Percentiles rank a stretch among this genome's conserved stretches.
These are phyloP conservation scores for Oehlia diaphana DNA, from an alignment of 192 early-diverging fungal species.

Conservation along the genomic window DNA sequence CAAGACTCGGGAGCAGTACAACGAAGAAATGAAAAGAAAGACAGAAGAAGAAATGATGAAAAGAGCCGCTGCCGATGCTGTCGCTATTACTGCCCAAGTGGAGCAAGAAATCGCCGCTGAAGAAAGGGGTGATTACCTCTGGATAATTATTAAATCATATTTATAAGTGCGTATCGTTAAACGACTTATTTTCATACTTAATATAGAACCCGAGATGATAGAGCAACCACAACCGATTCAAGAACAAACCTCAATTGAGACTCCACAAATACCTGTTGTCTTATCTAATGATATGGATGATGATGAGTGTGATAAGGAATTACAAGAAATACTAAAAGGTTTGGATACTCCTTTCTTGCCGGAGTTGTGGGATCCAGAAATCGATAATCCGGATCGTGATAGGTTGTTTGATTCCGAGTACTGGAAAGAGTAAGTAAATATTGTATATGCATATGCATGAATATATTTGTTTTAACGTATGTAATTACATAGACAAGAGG, in stretches of 20 bases:
- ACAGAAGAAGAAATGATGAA: conserved; percentile 31
- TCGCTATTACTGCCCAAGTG: conserved; percentile 34
- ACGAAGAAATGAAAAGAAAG: conserved; percentile 19
- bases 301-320: conserved; percentile 37
- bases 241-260: conserved; percentile 42
- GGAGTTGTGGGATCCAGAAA: conserved; percentile 25
- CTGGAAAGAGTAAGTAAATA: conserved; percentile 8
- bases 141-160: neutral
- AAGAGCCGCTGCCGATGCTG: conserved; percentile 32
- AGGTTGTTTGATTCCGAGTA: conserved; percentile 15
- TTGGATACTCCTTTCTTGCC: conserved; percentile 43
- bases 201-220: neutral
- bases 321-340: conserved; percentile 36
- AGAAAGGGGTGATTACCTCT: neutral
- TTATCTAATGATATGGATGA: conserved; percentile 49
- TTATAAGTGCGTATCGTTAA: neutral
- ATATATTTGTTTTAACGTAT: conserved; percentile 1
- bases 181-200: neutral
- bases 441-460: neutral
- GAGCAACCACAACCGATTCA: neutral
- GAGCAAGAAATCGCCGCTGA: neutral
- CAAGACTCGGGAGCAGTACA: conserved; percentile 52
- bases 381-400: conserved; percentile 12
- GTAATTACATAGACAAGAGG: conserved; percentile 23
- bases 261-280: conserved; percentile 51